phyloP scores from a whole-genome alignment of 139 green algal genomes.

The Zygnema circumcarinatum region DNA sequence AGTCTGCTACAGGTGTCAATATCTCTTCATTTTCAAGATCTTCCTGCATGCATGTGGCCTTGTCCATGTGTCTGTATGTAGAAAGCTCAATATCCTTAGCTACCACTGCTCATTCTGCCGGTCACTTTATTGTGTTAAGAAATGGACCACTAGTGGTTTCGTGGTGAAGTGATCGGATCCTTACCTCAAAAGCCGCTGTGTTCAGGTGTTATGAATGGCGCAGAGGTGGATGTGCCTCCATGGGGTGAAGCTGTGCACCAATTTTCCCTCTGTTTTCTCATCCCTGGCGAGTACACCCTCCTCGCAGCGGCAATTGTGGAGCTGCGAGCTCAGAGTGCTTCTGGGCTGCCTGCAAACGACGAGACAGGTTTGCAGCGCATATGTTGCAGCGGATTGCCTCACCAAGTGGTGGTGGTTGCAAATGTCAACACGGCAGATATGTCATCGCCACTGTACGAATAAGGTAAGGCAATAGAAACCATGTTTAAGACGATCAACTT shows the following conservation, averaged over 20 bases:
- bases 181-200: no score
- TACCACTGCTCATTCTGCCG: no score
- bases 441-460: background rate
- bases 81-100: no score
- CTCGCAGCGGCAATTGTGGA: conserved; percentile 27
- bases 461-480: background rate
- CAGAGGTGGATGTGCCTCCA: conserved; percentile 31
- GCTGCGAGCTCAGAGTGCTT: background rate
- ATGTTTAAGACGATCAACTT: no score
- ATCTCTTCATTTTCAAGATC: no score
- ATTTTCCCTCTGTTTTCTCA: conserved; percentile 50
- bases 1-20: no score
- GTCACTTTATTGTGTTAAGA: no score
- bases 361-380: background rate
- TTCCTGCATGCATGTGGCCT: background rate
- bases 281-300: conserved; percentile 49
- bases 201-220: conserved; percentile 29
- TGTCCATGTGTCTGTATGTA: background rate
- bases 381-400: background rate
- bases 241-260: conserved; percentile 33
- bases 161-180: no score
- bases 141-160: no score
- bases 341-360: background rate
- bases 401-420: background rate
- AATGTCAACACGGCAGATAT: background rate